phyloP scores from a whole-genome alignment of 1,284 basidiomycete species.

The Microbotryum lychnidis-dioicae region DNA sequence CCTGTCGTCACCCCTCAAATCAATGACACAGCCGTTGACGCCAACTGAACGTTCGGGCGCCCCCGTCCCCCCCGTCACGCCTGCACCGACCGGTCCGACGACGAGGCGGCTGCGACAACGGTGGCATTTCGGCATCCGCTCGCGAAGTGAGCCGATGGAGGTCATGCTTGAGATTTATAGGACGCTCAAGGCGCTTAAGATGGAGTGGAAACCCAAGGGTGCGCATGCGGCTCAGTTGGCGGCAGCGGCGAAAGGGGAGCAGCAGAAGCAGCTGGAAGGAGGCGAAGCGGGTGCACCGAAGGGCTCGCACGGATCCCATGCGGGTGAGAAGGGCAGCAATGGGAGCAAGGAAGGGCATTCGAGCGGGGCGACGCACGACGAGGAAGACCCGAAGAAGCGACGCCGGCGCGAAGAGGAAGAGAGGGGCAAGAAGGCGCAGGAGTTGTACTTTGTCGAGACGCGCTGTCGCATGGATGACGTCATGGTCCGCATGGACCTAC shows the following conservation, averaged over 20 bases:
- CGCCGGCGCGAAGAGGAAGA: slow-evolving; percentile 43
- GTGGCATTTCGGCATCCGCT: slow-evolving; percentile 98
- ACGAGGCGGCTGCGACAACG: slow-evolving; percentile 41
- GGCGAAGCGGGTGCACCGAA: slow-evolving; percentile 7
- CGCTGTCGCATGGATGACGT: slow-evolving; percentile 80
- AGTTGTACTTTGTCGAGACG: slow-evolving; percentile 90
- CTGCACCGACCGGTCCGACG: slow-evolving; percentile 7
- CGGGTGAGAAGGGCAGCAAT: slow-evolving; percentile 2
- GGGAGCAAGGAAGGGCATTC: slow-evolving; percentile 5
- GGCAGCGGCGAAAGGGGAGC: slow-evolving; percentile 28
- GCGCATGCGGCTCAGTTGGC: slow-evolving; percentile 22
- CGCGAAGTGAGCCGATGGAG: slow-evolving; percentile 92
- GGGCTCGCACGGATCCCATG: background rate
- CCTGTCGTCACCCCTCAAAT: slow-evolving; percentile 24
- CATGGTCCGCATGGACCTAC: slow-evolving; percentile 93
- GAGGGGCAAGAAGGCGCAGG: slow-evolving; percentile 44
- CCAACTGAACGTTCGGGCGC: slow-evolving; percentile 15
- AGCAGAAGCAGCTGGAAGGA: slow-evolving; percentile 34
- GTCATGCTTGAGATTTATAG: slow-evolving; percentile 98
- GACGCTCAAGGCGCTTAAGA: slow-evolving; percentile 81
- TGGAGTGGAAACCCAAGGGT: slow-evolving; percentile 72
- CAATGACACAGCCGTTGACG: slow-evolving; percentile 26
- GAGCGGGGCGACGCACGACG: slow-evolving; percentile 34
- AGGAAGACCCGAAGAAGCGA: slow-evolving; percentile 40
- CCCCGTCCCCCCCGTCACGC: background rate